phyloP scores from a whole-genome alignment of 2,329 filamentous ascomycete species.

The Ophiostoma ips region DNA sequence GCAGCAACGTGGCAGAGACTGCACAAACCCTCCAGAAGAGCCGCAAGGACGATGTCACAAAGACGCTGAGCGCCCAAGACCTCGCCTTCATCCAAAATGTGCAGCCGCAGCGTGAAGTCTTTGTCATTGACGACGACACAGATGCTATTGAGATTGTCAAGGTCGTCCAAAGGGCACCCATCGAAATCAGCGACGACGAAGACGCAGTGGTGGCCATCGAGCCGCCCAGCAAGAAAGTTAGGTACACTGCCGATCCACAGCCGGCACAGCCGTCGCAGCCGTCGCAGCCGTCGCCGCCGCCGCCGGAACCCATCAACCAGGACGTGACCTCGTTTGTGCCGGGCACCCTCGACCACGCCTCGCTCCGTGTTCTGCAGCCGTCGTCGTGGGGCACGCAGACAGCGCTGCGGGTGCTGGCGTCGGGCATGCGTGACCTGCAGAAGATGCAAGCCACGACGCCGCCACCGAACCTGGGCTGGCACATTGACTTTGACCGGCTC shows the following conservation, averaged over 20 bases:
- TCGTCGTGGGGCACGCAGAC: constrained; percentile 49
- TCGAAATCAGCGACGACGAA: background rate
- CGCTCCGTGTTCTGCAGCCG: constrained; percentile 48
- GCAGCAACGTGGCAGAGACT: background rate
- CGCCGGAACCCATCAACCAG: background rate
- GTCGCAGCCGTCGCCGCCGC: background rate
- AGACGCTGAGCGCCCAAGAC: background rate
- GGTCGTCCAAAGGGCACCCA: background rate
- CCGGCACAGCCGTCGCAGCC: no score
- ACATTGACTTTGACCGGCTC: constrained; percentile 53
- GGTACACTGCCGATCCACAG: no score
- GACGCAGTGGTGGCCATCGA: background rate
- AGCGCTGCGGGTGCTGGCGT: constrained; percentile 49
- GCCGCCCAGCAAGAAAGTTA: background rate
- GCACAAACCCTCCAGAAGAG: no score
- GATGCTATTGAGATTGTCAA: background rate
- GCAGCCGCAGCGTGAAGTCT: background rate
- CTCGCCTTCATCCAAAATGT: background rate
- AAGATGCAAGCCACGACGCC: constrained; percentile 46
- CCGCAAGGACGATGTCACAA: no score
- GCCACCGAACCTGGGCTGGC: constrained; percentile 64
- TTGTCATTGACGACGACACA: background rate
- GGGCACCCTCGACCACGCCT: constrained; percentile 46
- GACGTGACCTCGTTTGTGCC: constrained; percentile 42
- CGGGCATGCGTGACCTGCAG: constrained; percentile 50